A percentile compares a stretch with the other conserved stretches of the same genome.
Evolutionary conservation across 2,329 filamentous ascomycete genomes (phyloP).

Genomic region (Ascochyta viciae-villosae): DNA sequence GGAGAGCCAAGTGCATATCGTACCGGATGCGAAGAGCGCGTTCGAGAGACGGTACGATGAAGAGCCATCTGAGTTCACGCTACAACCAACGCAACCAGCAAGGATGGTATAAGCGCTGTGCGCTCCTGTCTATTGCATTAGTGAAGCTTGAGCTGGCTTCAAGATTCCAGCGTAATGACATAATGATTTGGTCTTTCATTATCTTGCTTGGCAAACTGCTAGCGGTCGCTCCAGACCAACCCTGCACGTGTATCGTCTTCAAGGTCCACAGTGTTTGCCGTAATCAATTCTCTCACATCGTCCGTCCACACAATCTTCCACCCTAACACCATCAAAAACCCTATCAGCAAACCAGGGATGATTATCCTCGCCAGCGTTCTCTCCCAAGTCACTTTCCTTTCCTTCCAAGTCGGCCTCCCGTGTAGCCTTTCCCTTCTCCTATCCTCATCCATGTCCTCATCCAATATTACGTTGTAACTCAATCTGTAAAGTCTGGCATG

Average conservation of each 20-base stretch:
- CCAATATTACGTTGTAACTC: not conserved
- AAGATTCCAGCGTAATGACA: slow-evolving; percentile 2
- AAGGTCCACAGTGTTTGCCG: slow-evolving; percentile 5
- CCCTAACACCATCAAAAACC: not conserved
- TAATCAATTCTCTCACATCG: not conserved
- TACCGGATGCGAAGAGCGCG: slow-evolving; percentile 26
- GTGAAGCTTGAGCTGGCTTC: not conserved
- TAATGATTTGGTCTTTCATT: not conserved
- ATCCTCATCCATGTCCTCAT: not conserved
- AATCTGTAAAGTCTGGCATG: not conserved
- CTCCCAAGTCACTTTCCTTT: slow-evolving; percentile 6
- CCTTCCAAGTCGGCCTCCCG: not conserved
- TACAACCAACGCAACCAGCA: slow-evolving; percentile 31
- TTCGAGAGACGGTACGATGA: slow-evolving; percentile 30
- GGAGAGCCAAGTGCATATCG: slow-evolving; percentile 19
- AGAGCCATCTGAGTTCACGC: slow-evolving; percentile 25
- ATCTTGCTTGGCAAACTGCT: not conserved
- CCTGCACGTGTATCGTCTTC: slow-evolving; percentile 1
- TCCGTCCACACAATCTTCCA: not conserved
- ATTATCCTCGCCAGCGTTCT: not conserved
- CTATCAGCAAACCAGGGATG: not conserved
- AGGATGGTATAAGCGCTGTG: slow-evolving; percentile 26
- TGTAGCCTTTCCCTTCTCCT: not conserved
- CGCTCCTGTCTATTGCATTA: not conserved
- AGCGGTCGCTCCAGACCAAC: slow-evolving; percentile 10